Percentiles rank a stretch among this genome's conserved stretches.
These are phyloP conservation scores for Penicillium sp. DNA, from an alignment of 2,329 filamentous ascomycete species.

Conservation along the genomic window DNA sequence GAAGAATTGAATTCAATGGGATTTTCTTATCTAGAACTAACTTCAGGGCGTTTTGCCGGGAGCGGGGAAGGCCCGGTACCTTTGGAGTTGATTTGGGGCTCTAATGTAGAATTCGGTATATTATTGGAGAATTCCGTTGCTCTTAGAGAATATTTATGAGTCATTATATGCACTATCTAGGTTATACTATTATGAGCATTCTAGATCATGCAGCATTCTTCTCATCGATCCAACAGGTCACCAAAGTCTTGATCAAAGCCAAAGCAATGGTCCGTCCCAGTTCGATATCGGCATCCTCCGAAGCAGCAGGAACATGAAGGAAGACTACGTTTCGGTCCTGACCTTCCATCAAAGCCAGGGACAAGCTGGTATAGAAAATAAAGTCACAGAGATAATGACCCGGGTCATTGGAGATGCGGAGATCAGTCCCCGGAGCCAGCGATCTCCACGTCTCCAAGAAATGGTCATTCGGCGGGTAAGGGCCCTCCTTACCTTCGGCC, in stretches of 20 bases:
- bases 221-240: conserved; percentile 38
- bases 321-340: conserved; percentile 54
- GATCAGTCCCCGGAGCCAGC: conserved; percentile 32
- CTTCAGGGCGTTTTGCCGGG: not conserved
- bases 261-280: conserved; percentile 39
- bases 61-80: not conserved
- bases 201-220: conserved; percentile 1
- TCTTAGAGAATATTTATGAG: too few relatives aligned
- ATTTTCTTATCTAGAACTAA: not conserved
- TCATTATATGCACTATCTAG: not conserved
- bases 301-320: conserved; percentile 64
- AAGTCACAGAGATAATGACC: conserved; percentile 74
- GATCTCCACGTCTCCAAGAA: conserved; percentile 36
- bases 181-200: not conserved
- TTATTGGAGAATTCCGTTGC: too few relatives aligned
- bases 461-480: conserved; percentile 31
- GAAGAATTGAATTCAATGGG: not conserved
- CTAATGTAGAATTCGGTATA: not conserved
- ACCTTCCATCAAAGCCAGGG: conserved; percentile 35
- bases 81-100: not conserved
- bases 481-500: conserved; percentile 3
- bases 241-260: conserved; percentile 41
- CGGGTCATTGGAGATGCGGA: conserved; percentile 62
- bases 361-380: conserved; percentile 66
- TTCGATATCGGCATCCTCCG: conserved; percentile 45